phyloP scores from a whole-genome alignment of 2,329 filamentous ascomycete species.

The Trichoderma atrobrunneum region DNA sequence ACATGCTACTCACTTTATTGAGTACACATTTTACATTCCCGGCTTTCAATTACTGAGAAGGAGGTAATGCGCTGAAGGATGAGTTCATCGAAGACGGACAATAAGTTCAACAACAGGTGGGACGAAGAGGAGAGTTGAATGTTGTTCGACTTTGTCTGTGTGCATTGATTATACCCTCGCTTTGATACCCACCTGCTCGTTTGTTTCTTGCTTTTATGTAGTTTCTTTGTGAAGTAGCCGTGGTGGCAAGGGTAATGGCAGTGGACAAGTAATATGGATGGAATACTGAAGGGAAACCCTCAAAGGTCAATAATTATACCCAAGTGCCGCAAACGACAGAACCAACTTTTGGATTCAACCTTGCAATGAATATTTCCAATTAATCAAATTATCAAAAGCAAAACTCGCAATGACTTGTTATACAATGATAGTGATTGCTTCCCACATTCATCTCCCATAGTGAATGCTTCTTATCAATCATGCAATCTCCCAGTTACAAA shows the following conservation, averaged over 20 bases:
- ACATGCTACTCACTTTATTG: not conserved
- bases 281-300: not conserved
- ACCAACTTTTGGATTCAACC: not conserved
- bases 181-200: slow-evolving; percentile 6
- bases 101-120: not conserved
- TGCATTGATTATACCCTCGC: slow-evolving; percentile 3
- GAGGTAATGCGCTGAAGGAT: not conserved
- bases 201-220: not conserved
- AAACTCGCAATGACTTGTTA: not conserved
- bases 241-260: not conserved
- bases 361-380: not conserved
- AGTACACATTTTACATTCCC: not conserved
- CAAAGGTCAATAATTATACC: not conserved
- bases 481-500: not conserved
- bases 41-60: not conserved
- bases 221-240: too few relatives aligned
- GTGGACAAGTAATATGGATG: not conserved
- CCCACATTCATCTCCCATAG: not conserved
- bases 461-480: not conserved
- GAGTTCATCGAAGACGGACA: not conserved
- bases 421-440: not conserved
- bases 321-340: not conserved
- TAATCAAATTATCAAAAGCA: not conserved
- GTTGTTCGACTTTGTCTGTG: not conserved
- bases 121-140: not conserved